Conservation (phyloP, 1,139 yeast genomes). For the Suhomyces coccinellae region DNA sequence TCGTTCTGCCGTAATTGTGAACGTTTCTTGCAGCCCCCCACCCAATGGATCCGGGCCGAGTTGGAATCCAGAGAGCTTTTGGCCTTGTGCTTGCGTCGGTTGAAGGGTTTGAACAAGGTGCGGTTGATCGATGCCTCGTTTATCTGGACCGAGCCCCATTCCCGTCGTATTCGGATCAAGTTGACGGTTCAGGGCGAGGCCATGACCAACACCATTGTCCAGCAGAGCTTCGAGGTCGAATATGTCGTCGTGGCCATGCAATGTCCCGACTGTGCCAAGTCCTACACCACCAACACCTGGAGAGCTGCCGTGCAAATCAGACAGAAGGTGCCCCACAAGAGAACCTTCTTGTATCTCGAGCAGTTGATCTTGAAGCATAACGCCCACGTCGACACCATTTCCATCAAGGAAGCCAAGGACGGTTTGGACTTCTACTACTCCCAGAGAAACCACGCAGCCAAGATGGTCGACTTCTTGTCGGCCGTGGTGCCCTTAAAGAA, state of each 20-base stretch:
- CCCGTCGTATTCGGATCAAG: conserved; percentile 88
- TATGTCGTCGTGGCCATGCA: conserved; percentile 94
- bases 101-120: conserved; percentile 86
- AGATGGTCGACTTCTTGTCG: conserved; percentile 86
- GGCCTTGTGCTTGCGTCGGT: conserved; percentile 84
- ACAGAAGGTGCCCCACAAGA: conserved; percentile 94
- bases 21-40: conserved; percentile 91
- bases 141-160: conserved; percentile 99
- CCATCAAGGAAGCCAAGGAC: conserved; percentile 88
- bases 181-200: conserved; percentile 97
- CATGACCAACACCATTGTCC: conserved; percentile 85
- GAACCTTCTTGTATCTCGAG: conserved; percentile 92
- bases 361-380: conserved; percentile 90
- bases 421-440: conserved; percentile 94
- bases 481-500: conserved; percentile 86
- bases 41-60: conserved; percentile 88
- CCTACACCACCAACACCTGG: conserved; percentile 96
- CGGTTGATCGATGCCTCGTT: conserved; percentile 91
- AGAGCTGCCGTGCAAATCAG: conserved; percentile 95
- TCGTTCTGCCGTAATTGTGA: conserved; percentile 98
- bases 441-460: conserved; percentile 86
- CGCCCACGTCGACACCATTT: conserved; percentile 92
- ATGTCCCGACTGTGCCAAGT: conserved; percentile 98
- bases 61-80: conserved; percentile 89
- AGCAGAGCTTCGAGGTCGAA: conserved; percentile 94